A percentile compares a stretch with the other conserved stretches of the same genome.
phyloP scores from a whole-genome alignment of 2,329 filamentous ascomycete species.

The Venturia aucupariae region DNA sequence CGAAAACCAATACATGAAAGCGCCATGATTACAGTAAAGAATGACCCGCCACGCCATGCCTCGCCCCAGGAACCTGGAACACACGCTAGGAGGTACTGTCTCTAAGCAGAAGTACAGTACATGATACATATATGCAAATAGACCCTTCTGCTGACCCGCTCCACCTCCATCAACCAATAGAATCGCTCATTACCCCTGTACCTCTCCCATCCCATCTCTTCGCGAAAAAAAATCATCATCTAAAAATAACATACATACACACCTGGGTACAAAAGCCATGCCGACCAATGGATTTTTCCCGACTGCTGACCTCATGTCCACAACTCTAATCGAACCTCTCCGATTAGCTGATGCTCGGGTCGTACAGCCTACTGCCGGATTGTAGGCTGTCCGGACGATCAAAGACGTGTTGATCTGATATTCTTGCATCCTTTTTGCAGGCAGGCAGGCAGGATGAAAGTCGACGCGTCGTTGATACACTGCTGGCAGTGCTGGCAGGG shows the following conservation, averaged over 20 bases:
- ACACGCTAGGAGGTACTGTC: neutral
- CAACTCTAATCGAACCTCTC: constrained; percentile 7
- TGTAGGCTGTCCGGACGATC: neutral
- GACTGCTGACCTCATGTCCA: neutral
- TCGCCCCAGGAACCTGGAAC: neutral
- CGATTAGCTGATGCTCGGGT: neutral
- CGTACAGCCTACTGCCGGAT: neutral
- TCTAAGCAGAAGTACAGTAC: neutral
- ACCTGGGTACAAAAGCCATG: too few species aligned
- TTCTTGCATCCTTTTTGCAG: neutral
- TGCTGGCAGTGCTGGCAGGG: too few species aligned
- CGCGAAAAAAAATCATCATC: too few species aligned
- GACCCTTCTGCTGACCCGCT: neutral
- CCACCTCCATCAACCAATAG: neutral
- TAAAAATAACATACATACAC: neutral
- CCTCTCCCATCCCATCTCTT: neutral
- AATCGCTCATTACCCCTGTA: neutral
- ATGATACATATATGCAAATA: neutral
- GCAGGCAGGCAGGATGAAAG: neutral
- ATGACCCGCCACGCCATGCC: neutral
- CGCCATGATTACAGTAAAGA: neutral
- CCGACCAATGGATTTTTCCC: neutral
- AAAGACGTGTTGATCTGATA: neutral
- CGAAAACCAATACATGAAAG: neutral
- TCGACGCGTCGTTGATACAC: neutral